Conservation (phyloP, 768 basidiomycete genomes). For the Pleurotus pulmonarius region DNA sequence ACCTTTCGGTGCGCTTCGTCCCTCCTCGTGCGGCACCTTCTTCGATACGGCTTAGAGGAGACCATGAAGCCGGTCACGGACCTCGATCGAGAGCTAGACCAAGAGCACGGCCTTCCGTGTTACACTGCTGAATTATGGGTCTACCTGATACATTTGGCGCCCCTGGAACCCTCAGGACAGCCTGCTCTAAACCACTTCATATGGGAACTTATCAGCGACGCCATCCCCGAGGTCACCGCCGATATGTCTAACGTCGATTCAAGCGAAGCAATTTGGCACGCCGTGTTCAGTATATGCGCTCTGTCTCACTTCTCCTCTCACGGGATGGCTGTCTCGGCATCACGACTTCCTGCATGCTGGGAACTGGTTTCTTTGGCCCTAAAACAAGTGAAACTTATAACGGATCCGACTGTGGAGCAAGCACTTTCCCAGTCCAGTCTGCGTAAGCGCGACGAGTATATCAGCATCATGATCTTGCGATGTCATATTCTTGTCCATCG, state of each 20-base stretch:
- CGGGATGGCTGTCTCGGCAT: slow-evolving; percentile 30
- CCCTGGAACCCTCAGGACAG: slow-evolving; percentile 1
- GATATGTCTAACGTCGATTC: slow-evolving; percentile 30
- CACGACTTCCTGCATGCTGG: slow-evolving; percentile 60
- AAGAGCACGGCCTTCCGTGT: neutral
- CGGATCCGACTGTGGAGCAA: slow-evolving; percentile 40
- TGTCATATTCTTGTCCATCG: slow-evolving; percentile 68
- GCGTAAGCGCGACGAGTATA: slow-evolving; percentile 64
- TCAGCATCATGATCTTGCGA: slow-evolving; percentile 63
- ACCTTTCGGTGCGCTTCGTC: slow-evolving; percentile 26
- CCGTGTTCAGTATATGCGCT: slow-evolving; percentile 64
- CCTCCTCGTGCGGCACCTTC: slow-evolving; percentile 46
- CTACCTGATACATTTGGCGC: slow-evolving; percentile 58
- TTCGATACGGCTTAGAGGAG: slow-evolving; percentile 48
- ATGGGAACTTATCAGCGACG: slow-evolving; percentile 39
- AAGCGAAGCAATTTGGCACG: slow-evolving; percentile 72
- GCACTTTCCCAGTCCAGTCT: slow-evolving; percentile 31
- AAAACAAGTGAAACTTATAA: slow-evolving; percentile 52
- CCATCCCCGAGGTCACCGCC: slow-evolving; percentile 16
- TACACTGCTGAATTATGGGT: slow-evolving; percentile 69
- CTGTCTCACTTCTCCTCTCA: slow-evolving; percentile 73
- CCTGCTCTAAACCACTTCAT: slow-evolving; percentile 29
- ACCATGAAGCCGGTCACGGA: slow-evolving; percentile 36
- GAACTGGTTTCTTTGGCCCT: slow-evolving; percentile 55
- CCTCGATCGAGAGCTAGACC: slow-evolving; percentile 27